These are phyloP conservation scores for Aegilops speltoides DNA, from an alignment of 176 grass and related monocot species.

Conservation along the genomic window DNA sequence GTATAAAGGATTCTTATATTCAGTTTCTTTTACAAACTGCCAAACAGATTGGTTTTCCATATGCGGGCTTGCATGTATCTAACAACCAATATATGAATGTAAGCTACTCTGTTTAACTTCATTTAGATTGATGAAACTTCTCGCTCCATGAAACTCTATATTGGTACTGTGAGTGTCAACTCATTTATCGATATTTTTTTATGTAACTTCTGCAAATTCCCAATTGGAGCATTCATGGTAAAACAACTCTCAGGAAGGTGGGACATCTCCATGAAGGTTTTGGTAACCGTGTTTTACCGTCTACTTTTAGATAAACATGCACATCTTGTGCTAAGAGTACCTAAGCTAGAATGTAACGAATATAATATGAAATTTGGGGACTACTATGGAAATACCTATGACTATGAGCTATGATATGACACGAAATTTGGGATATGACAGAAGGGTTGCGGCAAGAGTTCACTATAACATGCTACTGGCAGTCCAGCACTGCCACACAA, in stretches of 20 bases:
- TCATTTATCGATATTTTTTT: background rate
- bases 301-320: background rate
- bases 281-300: background rate
- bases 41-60: background rate
- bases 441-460: background rate
- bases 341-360: background rate
- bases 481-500: background rate
- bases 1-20: no score
- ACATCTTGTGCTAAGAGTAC: background rate
- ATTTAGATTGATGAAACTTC: background rate
- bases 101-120: background rate
- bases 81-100: slow-evolving; percentile 1
- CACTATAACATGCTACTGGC: background rate
- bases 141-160: background rate
- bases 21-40: no score
- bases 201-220: background rate
- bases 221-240: background rate
- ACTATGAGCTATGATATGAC: background rate
- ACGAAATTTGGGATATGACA: background rate
- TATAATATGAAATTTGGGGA: background rate
- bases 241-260: slow-evolving; percentile 2
- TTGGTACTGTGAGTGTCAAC: background rate
- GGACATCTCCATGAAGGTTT: background rate
- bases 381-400: background rate
- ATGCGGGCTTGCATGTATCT: background rate